Percentiles rank a stretch among this genome's conserved stretches.
These are phyloP conservation scores for Cladosporium sp. DNA, from an alignment of 2,329 filamentous ascomycete species.

Conservation along the genomic window DNA sequence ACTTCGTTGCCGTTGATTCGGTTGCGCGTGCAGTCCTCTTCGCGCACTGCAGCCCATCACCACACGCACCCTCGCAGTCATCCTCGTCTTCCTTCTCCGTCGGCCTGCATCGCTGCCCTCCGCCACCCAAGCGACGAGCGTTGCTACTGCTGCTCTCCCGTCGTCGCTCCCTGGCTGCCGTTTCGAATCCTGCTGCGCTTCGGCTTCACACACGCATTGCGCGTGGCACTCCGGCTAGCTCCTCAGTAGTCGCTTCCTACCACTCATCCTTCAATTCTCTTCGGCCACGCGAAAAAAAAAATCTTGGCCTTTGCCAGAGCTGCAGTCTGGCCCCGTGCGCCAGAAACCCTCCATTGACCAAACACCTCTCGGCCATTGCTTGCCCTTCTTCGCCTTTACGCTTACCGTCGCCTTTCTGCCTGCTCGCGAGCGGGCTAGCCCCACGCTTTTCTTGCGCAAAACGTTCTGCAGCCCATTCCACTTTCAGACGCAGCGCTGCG, in stretches of 20 bases:
- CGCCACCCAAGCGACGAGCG: neutral
- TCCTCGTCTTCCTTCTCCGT: neutral
- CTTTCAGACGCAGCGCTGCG: slow-evolving; percentile 15
- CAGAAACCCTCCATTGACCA: neutral
- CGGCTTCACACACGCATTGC: neutral
- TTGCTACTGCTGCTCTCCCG: neutral
- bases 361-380: neutral
- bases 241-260: neutral
- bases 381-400: neutral
- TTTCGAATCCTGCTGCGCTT: neutral
- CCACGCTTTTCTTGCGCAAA: slow-evolving; percentile 13
- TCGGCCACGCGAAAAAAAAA: neutral
- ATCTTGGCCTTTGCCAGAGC: neutral
- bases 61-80: neutral
- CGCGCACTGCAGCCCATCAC: neutral
- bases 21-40: neutral
- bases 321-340: too few species aligned
- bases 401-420: slow-evolving; percentile 10
- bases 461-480: slow-evolving; percentile 15
- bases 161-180: neutral
- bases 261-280: neutral
- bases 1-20: neutral
- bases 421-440: slow-evolving; percentile 10
- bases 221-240: neutral
- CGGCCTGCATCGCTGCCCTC: neutral